phyloP scores from a whole-genome alignment of 1,284 basidiomycete genomes.

The Boletus sp. region DNA sequence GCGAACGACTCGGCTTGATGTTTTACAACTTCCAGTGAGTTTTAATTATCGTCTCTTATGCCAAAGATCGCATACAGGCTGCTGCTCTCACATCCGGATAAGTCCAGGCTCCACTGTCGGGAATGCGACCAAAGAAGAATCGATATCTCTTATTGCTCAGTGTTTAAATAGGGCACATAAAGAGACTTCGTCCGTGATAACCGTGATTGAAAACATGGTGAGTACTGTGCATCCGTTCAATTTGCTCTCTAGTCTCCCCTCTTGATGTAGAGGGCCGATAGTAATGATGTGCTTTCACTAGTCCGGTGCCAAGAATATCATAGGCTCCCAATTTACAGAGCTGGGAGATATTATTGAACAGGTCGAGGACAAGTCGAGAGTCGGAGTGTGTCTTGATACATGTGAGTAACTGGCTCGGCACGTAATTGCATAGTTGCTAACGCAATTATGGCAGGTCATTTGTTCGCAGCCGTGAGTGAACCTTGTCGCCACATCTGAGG shows the following conservation, averaged over 20 bases:
- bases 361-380: conserved; percentile 72
- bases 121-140: conserved; percentile 55
- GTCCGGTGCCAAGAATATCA: conserved; percentile 79
- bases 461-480: conserved; percentile 67
- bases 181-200: conserved; percentile 60
- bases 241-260: background rate
- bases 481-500: background rate
- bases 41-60: background rate
- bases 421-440: background rate
- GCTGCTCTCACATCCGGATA: background rate
- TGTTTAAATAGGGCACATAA: conserved; percentile 76
- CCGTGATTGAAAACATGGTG: conserved; percentile 85
- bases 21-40: conserved; percentile 86
- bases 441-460: conserved; percentile 51
- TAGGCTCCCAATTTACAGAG: conserved; percentile 71
- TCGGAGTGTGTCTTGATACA: conserved; percentile 85
- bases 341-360: conserved; percentile 64
- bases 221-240: conserved; percentile 9
- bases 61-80: background rate
- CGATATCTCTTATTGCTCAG: conserved; percentile 64
- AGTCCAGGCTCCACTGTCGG: conserved; percentile 84
- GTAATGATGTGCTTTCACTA: conserved; percentile 26
- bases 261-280: background rate
- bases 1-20: conserved; percentile 70
- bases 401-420: conserved; percentile 44